Percentiles rank a stretch among this genome's conserved stretches.
Conservation (phyloP, 2,329 filamentous ascomycete genomes). For the Rhinocladiella mackenziei region DNA sequence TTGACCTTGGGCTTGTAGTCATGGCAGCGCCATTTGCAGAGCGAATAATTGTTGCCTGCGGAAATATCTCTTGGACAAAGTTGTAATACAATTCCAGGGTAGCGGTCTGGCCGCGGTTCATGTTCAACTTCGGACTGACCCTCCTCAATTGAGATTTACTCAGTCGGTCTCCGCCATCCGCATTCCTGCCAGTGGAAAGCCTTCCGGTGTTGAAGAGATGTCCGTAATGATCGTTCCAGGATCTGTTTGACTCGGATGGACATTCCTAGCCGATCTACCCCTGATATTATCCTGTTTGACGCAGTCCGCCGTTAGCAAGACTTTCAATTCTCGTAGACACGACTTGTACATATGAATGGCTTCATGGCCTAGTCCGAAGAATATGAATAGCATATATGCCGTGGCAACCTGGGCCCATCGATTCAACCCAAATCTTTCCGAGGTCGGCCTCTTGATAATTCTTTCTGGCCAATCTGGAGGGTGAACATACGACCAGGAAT, state of each 20-base stretch:
- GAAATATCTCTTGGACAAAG: too few relatives aligned
- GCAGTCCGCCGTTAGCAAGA: neutral
- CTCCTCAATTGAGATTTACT: too few relatives aligned
- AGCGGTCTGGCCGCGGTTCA: too few relatives aligned
- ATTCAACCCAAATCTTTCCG: slow-evolving; percentile 49
- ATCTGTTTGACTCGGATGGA: neutral
- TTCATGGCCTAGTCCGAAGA: slow-evolving; percentile 63
- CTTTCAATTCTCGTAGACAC: slow-evolving; percentile 35
- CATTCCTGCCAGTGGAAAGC: too few relatives aligned
- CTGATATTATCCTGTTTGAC: too few relatives aligned
- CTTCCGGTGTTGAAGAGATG: too few relatives aligned
- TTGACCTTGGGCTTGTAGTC: slow-evolving; percentile 2
- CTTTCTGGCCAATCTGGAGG: slow-evolving; percentile 45
- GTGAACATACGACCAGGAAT: slow-evolving; percentile 54
- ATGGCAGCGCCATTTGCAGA: slow-evolving; percentile 3
- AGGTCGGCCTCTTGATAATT: slow-evolving; percentile 47
- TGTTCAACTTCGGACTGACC: too few relatives aligned
- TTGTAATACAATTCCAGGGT: neutral
- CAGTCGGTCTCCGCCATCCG: too few relatives aligned
- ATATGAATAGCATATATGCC: slow-evolving; percentile 56
- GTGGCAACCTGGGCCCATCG: slow-evolving; percentile 55
- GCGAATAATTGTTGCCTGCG: too few relatives aligned
- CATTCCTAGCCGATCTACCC: neutral
- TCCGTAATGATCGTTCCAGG: too few relatives aligned
- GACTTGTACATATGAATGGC: slow-evolving; percentile 53